A percentile compares a stretch with the other conserved stretches of the same genome.
phyloP scores from a whole-genome alignment of 257 asterid species.

The Nicotiana otophora region DNA sequence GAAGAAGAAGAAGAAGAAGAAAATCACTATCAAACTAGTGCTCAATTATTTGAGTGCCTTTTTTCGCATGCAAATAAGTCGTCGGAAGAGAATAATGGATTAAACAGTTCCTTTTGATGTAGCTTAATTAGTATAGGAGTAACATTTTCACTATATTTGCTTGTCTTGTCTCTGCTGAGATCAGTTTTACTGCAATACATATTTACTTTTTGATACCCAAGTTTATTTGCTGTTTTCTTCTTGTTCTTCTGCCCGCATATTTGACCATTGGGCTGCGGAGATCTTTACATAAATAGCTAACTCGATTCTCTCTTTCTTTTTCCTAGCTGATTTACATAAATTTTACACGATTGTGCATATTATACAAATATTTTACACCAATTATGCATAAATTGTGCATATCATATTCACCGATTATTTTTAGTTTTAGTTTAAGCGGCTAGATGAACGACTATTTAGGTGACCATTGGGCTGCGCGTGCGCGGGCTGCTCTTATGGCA shows the following conservation, averaged over 20 bases:
- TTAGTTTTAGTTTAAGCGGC: too few species aligned
- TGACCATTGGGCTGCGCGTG: too few species aligned
- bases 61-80: slow-evolving; percentile 5
- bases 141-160: neutral
- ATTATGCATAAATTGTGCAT: too few species aligned
- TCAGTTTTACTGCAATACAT: neutral
- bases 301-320: too few species aligned
- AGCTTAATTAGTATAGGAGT: neutral
- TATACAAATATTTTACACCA: too few species aligned
- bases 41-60: neutral
- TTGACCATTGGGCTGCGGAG: neutral
- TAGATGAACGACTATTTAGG: too few species aligned
- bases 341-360: too few species aligned
- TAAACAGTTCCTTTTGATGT: neutral
- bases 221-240: neutral
- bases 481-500: neutral
- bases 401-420: too few species aligned
- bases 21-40: neutral
- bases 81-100: neutral
- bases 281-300: neutral
- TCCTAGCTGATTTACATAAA: too few species aligned
- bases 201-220: neutral
- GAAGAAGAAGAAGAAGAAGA: neutral
- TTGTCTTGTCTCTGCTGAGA: neutral
- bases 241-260: neutral